phyloP scores from a whole-genome alignment of 768 basidiomycete genomes.

The Podaxis sp. region DNA sequence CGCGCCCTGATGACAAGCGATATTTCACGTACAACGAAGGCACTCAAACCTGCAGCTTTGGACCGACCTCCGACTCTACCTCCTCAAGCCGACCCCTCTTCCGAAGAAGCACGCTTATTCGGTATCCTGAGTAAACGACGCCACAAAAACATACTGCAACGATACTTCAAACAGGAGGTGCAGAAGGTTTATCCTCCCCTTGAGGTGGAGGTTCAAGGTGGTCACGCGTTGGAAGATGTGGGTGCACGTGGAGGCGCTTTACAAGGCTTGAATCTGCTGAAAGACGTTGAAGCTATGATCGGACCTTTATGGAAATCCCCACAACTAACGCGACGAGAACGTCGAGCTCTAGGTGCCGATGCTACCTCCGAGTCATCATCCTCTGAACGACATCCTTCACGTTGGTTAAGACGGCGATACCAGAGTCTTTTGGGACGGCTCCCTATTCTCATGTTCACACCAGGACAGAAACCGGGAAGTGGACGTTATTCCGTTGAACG shows the following conservation, averaged over 20 bases:
- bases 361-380: not conserved
- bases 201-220: conserved; percentile 36
- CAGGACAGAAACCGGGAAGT: conserved; percentile 9
- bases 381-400: conserved; percentile 32
- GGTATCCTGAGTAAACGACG: conserved; percentile 74
- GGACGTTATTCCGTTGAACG: conserved; percentile 30
- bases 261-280: conserved; percentile 34
- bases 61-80: conserved; percentile 55
- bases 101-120: conserved; percentile 57
- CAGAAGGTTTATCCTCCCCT: conserved; percentile 62
- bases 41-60: conserved; percentile 42
- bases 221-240: conserved; percentile 14
- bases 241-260: conserved; percentile 15
- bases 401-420: conserved; percentile 57
- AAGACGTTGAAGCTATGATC: conserved; percentile 47
- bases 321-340: conserved; percentile 36
- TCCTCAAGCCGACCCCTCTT: conserved; percentile 51
- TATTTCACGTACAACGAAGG: conserved; percentile 44
- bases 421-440: conserved; percentile 57
- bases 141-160: conserved; percentile 71
- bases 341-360: conserved; percentile 13
- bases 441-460: conserved; percentile 50
- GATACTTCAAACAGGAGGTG: conserved; percentile 55
- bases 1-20: conserved; percentile 58
- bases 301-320: conserved; percentile 29